Conservation (phyloP, 2,329 filamentous ascomycete genomes). For the Seiridium cupressi region DNA sequence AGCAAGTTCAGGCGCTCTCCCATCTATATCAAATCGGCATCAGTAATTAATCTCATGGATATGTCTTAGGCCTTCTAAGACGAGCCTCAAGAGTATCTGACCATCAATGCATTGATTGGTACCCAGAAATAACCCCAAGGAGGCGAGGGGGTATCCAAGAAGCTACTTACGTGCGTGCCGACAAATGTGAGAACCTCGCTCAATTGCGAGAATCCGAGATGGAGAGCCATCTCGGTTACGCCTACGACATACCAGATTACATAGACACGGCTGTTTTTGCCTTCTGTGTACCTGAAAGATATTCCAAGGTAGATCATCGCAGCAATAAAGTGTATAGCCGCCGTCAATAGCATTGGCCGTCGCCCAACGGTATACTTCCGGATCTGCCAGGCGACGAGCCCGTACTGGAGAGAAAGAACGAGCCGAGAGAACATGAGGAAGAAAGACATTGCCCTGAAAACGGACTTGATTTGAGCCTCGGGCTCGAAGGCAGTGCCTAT, state of each 20-base stretch:
- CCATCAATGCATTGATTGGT: no score
- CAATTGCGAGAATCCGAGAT: slow-evolving; percentile 50
- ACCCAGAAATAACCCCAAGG: no score
- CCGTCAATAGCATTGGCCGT: slow-evolving; percentile 33
- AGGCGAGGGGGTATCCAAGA: no score
- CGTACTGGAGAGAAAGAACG: slow-evolving; percentile 54
- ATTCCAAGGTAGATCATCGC: slow-evolving; percentile 39
- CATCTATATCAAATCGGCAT: slow-evolving; percentile 24
- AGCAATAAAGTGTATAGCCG: slow-evolving; percentile 31
- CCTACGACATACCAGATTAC: slow-evolving; percentile 54
- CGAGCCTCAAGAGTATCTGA: no score
- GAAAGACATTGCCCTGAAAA: slow-evolving; percentile 41
- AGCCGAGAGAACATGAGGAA: slow-evolving; percentile 52
- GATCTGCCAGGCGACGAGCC: slow-evolving; percentile 41
- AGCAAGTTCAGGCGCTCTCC: slow-evolving; percentile 62
- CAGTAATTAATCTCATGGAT: no score
- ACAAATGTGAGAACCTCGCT: slow-evolving; percentile 60
- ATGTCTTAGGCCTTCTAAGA: no score
- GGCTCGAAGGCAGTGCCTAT: slow-evolving; percentile 49
- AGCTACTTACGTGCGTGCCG: slow-evolving; percentile 44
- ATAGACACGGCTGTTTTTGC: slow-evolving; percentile 31
- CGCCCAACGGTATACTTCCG: slow-evolving; percentile 36
- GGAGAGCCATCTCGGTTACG: slow-evolving; percentile 48
- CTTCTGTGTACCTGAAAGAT: slow-evolving; percentile 34
- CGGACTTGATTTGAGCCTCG: slow-evolving; percentile 30